Percentiles rank a stretch among this genome's conserved stretches.
phyloP scores from a whole-genome alignment of 129 eudicot species.

The Helianthus tuberosus region DNA sequence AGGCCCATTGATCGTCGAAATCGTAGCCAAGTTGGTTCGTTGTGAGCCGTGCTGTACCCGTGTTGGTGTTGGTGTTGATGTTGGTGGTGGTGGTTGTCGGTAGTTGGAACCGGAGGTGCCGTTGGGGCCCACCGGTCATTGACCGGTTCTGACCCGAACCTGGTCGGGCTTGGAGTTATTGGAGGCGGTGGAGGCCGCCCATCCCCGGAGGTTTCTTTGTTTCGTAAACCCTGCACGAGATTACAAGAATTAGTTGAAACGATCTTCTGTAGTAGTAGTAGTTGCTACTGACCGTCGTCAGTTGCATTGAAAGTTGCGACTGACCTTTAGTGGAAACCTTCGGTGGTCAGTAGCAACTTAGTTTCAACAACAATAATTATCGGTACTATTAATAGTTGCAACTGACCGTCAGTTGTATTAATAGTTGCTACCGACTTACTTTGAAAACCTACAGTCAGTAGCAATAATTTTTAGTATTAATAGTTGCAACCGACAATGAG shows the following conservation, averaged over 20 bases:
- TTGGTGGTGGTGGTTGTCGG: constrained; percentile 23
- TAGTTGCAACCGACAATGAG: too few relatives aligned
- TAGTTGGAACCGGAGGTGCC: constrained; percentile 36
- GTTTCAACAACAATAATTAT: too few relatives aligned
- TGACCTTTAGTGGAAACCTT: too few relatives aligned
- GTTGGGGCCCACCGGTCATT: constrained; percentile 38
- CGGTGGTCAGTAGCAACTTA: too few relatives aligned
- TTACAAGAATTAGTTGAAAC: not conserved
- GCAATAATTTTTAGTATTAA: too few relatives aligned
- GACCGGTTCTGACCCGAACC: constrained; percentile 14
- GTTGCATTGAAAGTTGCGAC: too few relatives aligned
- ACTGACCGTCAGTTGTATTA: too few relatives aligned
- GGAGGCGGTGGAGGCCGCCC: constrained; percentile 52
- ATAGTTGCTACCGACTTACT: too few relatives aligned
- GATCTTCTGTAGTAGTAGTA: too few relatives aligned
- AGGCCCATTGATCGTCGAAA: constrained; percentile 43
- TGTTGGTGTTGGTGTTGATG: not conserved
- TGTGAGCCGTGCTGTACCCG: constrained; percentile 18
- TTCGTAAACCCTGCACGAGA: constrained; percentile 24
- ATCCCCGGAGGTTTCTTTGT: constrained; percentile 21
- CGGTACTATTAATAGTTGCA: too few relatives aligned
- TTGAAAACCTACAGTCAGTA: too few relatives aligned
- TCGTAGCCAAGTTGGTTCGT: constrained; percentile 42
- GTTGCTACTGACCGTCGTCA: too few relatives aligned
- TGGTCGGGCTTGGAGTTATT: constrained; percentile 21